phyloP scores from a whole-genome alignment of 306 rosid genomes.

The Castanopsis chinensis region DNA sequence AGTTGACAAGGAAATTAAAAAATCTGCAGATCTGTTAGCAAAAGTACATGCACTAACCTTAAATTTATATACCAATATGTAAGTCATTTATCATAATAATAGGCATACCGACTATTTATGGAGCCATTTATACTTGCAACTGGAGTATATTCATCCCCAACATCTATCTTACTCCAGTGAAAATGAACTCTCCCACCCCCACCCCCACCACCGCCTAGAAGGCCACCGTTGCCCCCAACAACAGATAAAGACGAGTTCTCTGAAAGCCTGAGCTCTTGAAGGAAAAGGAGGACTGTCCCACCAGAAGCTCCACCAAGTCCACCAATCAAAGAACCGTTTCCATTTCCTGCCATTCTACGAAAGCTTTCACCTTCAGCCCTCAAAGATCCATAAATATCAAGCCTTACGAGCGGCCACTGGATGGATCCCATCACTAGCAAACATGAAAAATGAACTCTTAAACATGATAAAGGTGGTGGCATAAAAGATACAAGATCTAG shows the following conservation, averaged over 20 bases:
- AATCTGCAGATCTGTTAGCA: not conserved
- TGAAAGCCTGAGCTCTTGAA: conserved; percentile 80
- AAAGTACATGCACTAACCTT: conserved; percentile 15
- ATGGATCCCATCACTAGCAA: conserved; percentile 85
- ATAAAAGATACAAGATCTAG: not conserved
- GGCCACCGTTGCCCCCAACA: conserved; percentile 87
- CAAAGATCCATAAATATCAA: conserved; percentile 77
- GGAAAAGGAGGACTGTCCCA: conserved; percentile 95
- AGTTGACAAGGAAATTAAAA: not conserved
- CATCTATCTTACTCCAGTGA: conserved; percentile 87
- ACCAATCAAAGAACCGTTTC: conserved; percentile 66
- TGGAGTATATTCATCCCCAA: conserved; percentile 75
- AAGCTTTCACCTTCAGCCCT: conserved; percentile 93
- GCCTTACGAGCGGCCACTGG: conserved; percentile 87
- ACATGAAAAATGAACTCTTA: conserved; percentile 25
- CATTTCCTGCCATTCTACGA: conserved; percentile 41
- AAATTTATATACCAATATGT: not conserved
- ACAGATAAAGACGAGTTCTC: conserved; percentile 73
- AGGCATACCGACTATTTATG: conserved; percentile 63
- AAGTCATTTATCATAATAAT: conserved; percentile 2
- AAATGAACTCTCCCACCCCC: conserved; percentile 99
- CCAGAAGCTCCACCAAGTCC: conserved; percentile 99
- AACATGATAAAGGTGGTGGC: conserved; percentile 5
- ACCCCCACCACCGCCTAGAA: conserved; percentile 94
- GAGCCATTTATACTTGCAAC: conserved; percentile 80